Percentiles rank a stretch among this genome's conserved stretches.
phyloP scores from a whole-genome alignment of 2,329 filamentous ascomycete genomes.

The Exophiala phaeomuriformis region DNA sequence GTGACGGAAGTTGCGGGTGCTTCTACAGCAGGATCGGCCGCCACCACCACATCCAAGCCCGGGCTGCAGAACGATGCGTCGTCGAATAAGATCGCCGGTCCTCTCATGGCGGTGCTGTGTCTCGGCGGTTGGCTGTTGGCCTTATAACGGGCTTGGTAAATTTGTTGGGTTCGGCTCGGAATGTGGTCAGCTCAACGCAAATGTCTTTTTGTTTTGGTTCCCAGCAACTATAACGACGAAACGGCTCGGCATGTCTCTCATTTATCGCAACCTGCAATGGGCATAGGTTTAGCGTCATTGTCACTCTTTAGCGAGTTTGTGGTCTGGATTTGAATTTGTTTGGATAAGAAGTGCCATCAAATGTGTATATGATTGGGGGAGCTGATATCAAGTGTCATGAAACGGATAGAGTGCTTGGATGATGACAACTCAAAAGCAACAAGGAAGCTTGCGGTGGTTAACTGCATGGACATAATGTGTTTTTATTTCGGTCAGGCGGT shows the following conservation, averaged over 20 bases:
- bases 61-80: conserved; percentile 37
- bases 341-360: neutral
- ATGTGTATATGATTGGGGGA: conserved; percentile 10
- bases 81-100: conserved; percentile 25
- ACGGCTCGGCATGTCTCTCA: conserved; percentile 25
- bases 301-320: neutral
- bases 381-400: neutral
- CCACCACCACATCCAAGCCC: conserved; percentile 29
- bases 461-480: neutral
- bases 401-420: neutral
- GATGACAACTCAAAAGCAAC: neutral
- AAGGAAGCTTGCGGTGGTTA: neutral
- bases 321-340: neutral
- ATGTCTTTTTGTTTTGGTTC: neutral
- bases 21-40: conserved; percentile 18
- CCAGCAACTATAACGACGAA: conserved; percentile 20
- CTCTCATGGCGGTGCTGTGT: conserved; percentile 5
- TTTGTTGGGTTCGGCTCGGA: neutral
- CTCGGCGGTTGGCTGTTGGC: conserved; percentile 15
- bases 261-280: conserved; percentile 20
- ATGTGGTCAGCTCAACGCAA: conserved; percentile 3
- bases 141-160: conserved; percentile 5
- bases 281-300: conserved; percentile 23
- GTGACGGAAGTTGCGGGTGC: conserved; percentile 27
- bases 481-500: neutral